Evolutionary conservation across 345 rosid genomes (phyloP).

Genomic region (Aquilaria sinensis): DNA sequence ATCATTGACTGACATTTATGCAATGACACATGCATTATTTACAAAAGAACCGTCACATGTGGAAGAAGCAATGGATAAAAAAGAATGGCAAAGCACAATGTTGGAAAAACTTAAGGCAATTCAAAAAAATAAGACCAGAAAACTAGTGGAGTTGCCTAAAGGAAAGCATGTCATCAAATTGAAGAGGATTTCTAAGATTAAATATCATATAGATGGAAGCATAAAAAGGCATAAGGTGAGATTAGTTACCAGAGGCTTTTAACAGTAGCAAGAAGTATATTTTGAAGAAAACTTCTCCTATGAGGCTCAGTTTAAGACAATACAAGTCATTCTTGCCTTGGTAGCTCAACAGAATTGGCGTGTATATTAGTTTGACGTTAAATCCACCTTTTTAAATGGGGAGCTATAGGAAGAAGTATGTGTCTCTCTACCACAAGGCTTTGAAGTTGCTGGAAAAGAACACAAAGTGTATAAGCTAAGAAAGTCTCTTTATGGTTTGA

Average conservation of each 20-base stretch:
- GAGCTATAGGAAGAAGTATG: constrained; percentile 5
- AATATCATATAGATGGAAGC: constrained; percentile 10
- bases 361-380: constrained; percentile 16
- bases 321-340: constrained; percentile 1
- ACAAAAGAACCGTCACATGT: not conserved
- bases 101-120: not conserved
- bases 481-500: not conserved
- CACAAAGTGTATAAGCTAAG: not conserved
- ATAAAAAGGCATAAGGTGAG: not conserved
- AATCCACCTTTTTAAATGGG: constrained; percentile 13
- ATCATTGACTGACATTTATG: too few species aligned
- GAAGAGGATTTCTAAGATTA: constrained; percentile 8
- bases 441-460: not conserved
- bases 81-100: not conserved
- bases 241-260: constrained; percentile 8
- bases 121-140: constrained; percentile 4
- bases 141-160: not conserved
- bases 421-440: constrained; percentile 5
- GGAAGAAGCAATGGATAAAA: not conserved
- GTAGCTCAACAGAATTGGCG: not conserved
- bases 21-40: not conserved
- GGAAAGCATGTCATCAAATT: constrained; percentile 6
- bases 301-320: not conserved
- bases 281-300: not conserved
- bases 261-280: not conserved